A percentile compares a stretch with the other conserved stretches of the same genome.
Evolutionary conservation across 768 basidiomycete species (phyloP).

Genomic region (Inosperma sp.): DNA sequence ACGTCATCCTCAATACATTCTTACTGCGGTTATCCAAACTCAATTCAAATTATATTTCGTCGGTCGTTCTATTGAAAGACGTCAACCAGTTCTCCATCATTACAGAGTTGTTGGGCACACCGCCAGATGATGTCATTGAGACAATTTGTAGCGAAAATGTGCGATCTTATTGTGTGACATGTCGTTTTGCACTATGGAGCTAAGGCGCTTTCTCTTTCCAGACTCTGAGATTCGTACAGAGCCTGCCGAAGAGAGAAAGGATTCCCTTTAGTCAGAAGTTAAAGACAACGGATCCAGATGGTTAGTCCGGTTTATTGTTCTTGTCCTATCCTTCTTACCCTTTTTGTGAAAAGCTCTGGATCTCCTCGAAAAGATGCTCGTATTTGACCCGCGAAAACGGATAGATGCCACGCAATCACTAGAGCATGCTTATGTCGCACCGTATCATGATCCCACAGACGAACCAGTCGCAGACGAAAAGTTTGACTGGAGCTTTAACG

Average conservation of each 20-base stretch:
- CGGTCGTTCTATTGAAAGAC: too few species aligned
- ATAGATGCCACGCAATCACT: conserved; percentile 93
- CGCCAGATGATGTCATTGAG: conserved; percentile 98
- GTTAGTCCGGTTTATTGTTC: conserved; percentile 37
- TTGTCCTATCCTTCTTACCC: neutral
- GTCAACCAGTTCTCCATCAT: conserved; percentile 99
- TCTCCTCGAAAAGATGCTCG: conserved; percentile 97
- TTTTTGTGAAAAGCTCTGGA: conserved; percentile 64
- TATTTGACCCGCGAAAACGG: conserved; percentile 95
- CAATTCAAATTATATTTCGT: conserved; percentile 1
- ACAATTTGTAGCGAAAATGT: conserved; percentile 98
- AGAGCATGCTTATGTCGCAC: conserved; percentile 88
- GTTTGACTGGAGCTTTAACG: conserved; percentile 99
- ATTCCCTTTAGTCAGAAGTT: conserved; percentile 95
- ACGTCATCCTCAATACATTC: conserved; percentile 36
- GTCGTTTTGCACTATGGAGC: conserved; percentile 9
- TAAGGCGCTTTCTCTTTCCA: conserved; percentile 27
- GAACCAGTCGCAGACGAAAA: conserved; percentile 91
- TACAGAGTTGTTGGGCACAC: conserved; percentile 96
- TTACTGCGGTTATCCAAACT: neutral
- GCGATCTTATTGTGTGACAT: conserved; percentile 27
- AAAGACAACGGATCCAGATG: conserved; percentile 79
- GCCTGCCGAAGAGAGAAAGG: conserved; percentile 91
- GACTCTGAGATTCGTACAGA: conserved; percentile 99
- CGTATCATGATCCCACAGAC: conserved; percentile 98